Evolutionary conservation across 176 grass and related monocot species (phyloP).

Genomic region (Oryza officinalis): DNA sequence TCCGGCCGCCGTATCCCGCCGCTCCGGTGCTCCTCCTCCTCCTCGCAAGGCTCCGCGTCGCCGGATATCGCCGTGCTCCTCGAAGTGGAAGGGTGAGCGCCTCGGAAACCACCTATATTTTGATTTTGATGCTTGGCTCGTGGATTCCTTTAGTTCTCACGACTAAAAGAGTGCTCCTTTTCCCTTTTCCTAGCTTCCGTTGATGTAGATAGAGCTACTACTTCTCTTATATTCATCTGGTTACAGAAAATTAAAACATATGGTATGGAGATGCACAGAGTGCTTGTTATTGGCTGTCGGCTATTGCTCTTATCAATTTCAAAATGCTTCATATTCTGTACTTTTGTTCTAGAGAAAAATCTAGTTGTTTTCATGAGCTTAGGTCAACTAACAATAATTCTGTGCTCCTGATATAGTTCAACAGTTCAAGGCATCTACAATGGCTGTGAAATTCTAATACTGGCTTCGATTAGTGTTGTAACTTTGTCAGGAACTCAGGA

Average conservation of each 20-base stretch:
- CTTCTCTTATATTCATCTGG: background rate
- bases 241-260: background rate
- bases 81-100: constrained; percentile 62
- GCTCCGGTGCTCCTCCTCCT: constrained; percentile 30
- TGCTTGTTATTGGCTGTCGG: background rate
- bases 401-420: background rate
- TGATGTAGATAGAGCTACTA: background rate
- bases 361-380: background rate
- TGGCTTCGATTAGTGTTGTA: background rate
- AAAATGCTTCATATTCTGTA: background rate
- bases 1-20: background rate
- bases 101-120: background rate
- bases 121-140: background rate
- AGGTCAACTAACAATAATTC: background rate
- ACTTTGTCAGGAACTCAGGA: background rate
- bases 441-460: background rate
- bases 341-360: background rate
- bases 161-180: background rate
- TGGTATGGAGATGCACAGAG: background rate
- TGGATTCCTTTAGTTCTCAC: background rate
- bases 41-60: background rate
- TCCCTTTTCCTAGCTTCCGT: background rate
- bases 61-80: constrained; percentile 46
- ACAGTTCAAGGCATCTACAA: background rate
- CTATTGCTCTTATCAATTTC: background rate